Evolutionary conservation across 2,329 filamentous ascomycete species (phyloP), one percentile per base, ranked within the genome.

Genomic region (Nemania abortiva): DNA sequence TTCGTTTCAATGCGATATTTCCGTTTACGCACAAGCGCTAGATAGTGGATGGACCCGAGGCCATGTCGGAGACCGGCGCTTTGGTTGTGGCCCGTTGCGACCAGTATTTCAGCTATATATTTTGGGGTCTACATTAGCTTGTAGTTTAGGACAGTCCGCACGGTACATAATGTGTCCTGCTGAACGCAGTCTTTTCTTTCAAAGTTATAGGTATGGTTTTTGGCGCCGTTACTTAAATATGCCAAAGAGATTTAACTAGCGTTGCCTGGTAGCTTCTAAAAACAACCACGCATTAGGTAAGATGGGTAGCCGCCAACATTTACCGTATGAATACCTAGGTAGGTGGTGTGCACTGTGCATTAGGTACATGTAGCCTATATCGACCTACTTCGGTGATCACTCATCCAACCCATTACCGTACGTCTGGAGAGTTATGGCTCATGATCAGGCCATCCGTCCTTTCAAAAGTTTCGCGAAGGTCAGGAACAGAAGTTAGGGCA

Each of bases 211-310:
- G 13, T 10, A 42, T n/a, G n/a, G n/a, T n/a, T n/a, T 11, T 42
- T 42, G 13, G 9, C 7, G 37, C 37, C 3, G 13, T 10, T 42
- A 15, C 31, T 61, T 55, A 29, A 49, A 60, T 60, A 9, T 45
- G 34, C 39, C 11, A 31, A 15, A 57, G 24, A 22, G 37, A 31
- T 57, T 47, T 27, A 34, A n/a, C 54, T 64, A 55, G 65, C 60
- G 55, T 53, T 5, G 3, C 37, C 54, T 42, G n/a, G 65, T 42
- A 50, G 39, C 24, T 61, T 68, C 66, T 65, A 65, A 68, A 68
- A 65, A 65, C 66, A 68, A 52, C 66, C 15, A 37, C 18, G 29
- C 31, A 29, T 58, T 62, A 57, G 58, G 53, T 66, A 59, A 54
- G 55, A 39, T 42, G 13, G 37, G 6, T 11, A 3, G 37, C 37